These are phyloP conservation scores for Cordia subcordata DNA, from an alignment of 257 asterid species.

Conservation along the genomic window DNA sequence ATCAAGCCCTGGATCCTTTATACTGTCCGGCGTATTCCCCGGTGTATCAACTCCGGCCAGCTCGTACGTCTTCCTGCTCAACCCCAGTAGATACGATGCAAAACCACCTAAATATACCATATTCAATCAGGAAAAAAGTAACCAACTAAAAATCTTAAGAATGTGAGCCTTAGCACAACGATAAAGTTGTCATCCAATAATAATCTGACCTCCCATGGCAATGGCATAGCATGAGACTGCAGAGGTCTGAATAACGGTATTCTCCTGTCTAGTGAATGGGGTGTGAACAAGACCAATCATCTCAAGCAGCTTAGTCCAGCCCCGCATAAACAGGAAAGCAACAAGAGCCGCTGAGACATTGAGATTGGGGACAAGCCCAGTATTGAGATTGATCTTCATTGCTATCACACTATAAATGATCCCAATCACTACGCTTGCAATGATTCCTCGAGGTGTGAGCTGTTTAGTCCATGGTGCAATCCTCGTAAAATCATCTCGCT, in stretches of 20 bases:
- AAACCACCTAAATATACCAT: constrained; percentile 52
- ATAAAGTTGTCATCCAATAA: neutral
- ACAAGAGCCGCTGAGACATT: constrained; percentile 92
- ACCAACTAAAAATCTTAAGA: neutral
- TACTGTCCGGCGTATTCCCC: constrained; percentile 51
- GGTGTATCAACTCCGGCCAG: constrained; percentile 53
- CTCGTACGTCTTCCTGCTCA: constrained; percentile 51
- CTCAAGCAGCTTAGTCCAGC: constrained; percentile 71
- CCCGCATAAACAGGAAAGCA: constrained; percentile 56
- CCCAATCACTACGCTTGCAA: constrained; percentile 65
- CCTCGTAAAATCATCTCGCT: constrained; percentile 34
- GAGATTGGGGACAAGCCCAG: constrained; percentile 83
- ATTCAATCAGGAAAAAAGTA: constrained; percentile 3
- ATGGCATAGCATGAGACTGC: constrained; percentile 89
- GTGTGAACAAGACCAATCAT: constrained; percentile 44
- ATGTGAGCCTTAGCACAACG: neutral
- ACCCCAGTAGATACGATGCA: constrained; percentile 58
- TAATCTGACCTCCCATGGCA: constrained; percentile 68
- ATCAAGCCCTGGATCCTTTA: constrained; percentile 50
- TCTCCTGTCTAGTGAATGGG: constrained; percentile 81
- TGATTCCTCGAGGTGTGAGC: constrained; percentile 60
- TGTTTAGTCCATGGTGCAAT: constrained; percentile 75
- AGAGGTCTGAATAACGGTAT: constrained; percentile 78
- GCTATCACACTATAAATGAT: constrained; percentile 61
- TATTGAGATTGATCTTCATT: constrained; percentile 70